phyloP scores from a whole-genome alignment of 2,329 filamentous ascomycete genomes.

The Coniochaeta prunicola region DNA sequence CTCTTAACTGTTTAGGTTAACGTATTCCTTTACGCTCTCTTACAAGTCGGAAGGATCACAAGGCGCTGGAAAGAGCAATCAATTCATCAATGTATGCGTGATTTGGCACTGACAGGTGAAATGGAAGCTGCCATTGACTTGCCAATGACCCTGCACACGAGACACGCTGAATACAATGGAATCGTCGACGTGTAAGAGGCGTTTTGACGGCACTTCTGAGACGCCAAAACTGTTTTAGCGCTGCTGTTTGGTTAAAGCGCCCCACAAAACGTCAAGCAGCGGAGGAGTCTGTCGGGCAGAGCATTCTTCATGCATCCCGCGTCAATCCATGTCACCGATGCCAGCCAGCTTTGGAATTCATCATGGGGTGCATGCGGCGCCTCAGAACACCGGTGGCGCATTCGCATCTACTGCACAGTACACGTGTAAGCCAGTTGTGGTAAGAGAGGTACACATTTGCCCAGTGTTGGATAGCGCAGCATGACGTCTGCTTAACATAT shows the following conservation, averaged over 20 bases:
- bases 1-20: too few species aligned
- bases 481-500: too few species aligned
- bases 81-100: too few species aligned
- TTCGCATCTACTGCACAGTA: too few species aligned
- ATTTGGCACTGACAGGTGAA: conserved; percentile 4
- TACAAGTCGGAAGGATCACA: too few species aligned
- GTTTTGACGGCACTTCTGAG: conserved; percentile 20
- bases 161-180: too few species aligned
- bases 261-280: background rate
- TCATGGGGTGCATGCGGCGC: background rate
- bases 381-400: background rate
- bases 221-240: conserved; percentile 28
- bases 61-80: too few species aligned
- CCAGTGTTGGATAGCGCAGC: background rate
- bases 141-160: conserved; percentile 1
- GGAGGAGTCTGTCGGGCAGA: background rate
- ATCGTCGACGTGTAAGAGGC: conserved; percentile 10
- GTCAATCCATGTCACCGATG: background rate
- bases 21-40: too few species aligned
- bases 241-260: conserved; percentile 19
- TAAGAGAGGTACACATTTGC: too few species aligned
- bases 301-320: conserved; percentile 3
- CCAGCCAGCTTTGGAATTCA: background rate
- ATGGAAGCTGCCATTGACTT: background rate
- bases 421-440: too few species aligned